Conservation (phyloP, 2,329 filamentous ascomycete species). For the Sporothrix variecibatus region DNA sequence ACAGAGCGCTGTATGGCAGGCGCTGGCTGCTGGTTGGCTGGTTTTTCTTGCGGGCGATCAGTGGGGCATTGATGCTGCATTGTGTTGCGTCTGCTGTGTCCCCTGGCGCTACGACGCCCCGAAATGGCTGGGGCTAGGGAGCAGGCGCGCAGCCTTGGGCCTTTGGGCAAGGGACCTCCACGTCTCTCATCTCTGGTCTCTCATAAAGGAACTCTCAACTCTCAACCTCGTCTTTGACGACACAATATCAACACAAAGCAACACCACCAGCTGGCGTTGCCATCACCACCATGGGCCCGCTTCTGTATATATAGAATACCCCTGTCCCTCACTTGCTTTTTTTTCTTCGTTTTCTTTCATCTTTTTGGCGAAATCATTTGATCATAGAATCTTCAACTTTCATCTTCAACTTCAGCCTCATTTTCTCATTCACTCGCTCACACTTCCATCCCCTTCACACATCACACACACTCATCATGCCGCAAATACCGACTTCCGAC, state of each 20-base stretch:
- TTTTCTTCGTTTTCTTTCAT: no score
- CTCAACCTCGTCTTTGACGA: not conserved
- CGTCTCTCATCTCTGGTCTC: not conserved
- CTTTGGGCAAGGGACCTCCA: not conserved
- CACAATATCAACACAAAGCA: not conserved
- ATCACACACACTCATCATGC: not conserved
- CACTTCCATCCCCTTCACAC: not conserved
- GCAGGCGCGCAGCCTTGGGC: conserved; percentile 1
- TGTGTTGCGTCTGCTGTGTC: not conserved
- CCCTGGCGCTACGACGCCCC: not conserved
- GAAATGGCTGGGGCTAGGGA: not conserved
- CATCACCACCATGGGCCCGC: not conserved
- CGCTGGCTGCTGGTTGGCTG: conserved; percentile 9
- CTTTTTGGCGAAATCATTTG: not conserved
- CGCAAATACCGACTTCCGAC: conserved; percentile 15
- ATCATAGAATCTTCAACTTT: not conserved
- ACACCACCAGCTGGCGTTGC: not conserved
- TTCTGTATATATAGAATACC: not conserved
- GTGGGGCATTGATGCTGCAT: not conserved
- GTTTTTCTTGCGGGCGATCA: not conserved
- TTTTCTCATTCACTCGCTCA: not conserved
- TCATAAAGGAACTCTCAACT: not conserved
- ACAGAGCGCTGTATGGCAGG: not conserved
- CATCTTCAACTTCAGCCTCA: not conserved
- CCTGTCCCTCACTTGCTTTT: not conserved